Conservation (phyloP, 345 rosid species). For the Sonneratia alba region DNA sequence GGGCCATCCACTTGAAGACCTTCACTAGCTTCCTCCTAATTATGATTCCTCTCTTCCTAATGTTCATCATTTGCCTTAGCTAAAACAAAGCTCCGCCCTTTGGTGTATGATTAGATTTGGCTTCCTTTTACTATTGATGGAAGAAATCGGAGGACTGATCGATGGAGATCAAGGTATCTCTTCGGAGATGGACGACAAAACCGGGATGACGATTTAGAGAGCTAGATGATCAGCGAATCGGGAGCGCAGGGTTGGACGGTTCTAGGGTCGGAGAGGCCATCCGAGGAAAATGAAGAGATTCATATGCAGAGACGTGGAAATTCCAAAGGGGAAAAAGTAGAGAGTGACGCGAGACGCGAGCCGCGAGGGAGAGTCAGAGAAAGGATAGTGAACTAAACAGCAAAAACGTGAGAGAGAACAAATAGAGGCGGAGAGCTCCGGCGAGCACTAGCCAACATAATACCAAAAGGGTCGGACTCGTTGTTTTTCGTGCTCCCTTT, state of each 20-base stretch:
- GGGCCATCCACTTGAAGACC: slow-evolving; percentile 9
- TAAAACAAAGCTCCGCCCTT: neutral
- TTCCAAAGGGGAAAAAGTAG: neutral
- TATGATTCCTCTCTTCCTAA: slow-evolving; percentile 6
- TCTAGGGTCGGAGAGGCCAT: neutral
- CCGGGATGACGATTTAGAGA: neutral
- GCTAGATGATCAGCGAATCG: neutral
- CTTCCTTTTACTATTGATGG: neutral
- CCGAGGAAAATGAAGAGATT: neutral
- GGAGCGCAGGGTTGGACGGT: neutral
- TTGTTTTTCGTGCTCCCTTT: no score
- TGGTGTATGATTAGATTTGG: neutral
- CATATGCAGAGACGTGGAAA: neutral
- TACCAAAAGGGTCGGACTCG: no score
- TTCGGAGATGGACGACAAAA: neutral
- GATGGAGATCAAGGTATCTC: neutral
- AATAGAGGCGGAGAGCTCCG: no score
- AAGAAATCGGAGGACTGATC: neutral
- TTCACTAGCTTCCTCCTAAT: slow-evolving; percentile 8
- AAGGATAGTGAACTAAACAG: neutral
- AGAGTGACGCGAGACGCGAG: neutral
- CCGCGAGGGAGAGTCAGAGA: neutral
- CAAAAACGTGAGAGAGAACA: neutral
- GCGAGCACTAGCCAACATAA: no score
- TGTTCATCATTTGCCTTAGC: neutral